A percentile compares a stretch with the other conserved stretches of the same genome.
These are phyloP conservation scores for Dendrocalamus latiflorus DNA, from an alignment of 202 grass and related monocot genomes.

Conservation along the genomic window DNA sequence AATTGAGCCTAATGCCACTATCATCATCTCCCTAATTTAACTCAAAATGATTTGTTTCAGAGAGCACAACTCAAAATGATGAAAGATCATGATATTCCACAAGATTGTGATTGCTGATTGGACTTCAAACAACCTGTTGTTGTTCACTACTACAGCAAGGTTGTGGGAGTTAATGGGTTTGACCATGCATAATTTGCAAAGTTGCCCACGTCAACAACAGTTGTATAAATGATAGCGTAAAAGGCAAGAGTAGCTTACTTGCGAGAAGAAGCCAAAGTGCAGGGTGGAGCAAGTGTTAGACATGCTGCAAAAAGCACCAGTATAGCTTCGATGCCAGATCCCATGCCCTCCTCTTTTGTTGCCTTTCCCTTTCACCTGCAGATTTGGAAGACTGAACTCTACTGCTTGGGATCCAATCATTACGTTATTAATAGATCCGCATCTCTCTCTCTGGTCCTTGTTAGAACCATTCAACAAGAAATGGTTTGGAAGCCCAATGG, in stretches of 20 bases:
- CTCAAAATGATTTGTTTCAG: too few species aligned
- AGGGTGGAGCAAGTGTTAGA: neutral
- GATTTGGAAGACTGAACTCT: neutral
- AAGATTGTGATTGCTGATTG: neutral
- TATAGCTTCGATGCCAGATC: neutral
- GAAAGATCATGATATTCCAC: neutral
- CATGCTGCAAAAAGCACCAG: slow-evolving; percentile 12
- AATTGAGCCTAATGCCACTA: neutral
- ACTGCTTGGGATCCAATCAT: neutral
- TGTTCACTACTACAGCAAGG: neutral
- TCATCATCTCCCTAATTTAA: neutral
- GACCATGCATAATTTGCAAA: neutral
- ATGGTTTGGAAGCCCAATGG: slow-evolving; percentile 23
- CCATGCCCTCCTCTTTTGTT: slow-evolving; percentile 2
- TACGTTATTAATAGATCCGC: too few species aligned
- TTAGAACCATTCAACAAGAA: neutral
- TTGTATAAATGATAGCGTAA: neutral
- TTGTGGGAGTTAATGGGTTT: neutral
- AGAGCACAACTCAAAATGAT: neutral
- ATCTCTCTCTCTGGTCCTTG: neutral
- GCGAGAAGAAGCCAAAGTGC: slow-evolving; percentile 29
- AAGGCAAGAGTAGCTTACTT: slow-evolving; percentile 13
- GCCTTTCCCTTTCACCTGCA: neutral
- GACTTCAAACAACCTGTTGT: neutral
- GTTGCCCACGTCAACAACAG: neutral